Base-by-base conservation (phyloP, 108 stramenopile species). In the Pelagomonas calceolata region DNA sequence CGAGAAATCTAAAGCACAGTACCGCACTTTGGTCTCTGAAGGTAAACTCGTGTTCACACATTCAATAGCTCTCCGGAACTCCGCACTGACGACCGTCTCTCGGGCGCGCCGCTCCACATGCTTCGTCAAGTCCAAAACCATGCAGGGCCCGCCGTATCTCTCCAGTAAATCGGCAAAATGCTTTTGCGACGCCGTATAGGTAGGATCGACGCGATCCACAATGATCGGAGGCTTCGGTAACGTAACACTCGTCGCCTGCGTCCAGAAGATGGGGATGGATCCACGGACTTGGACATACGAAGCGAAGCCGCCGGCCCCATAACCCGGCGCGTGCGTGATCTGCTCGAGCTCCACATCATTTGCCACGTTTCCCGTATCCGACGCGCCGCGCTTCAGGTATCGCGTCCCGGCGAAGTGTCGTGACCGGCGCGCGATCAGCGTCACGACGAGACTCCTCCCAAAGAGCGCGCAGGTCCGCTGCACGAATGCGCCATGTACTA, bases 161-260 rank as follows among this genome's bases (percentile, higher is more conserved):
- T 84, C 82, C 32, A 97, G 72, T 31, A 97, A 75, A 80, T 95
- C 92, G 65, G 91, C 90, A 78, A 99, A 97, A 73, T 99, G 98
- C 30, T 82, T 69, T 66, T 92, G 90, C 21, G 96, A 95, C 34
- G 96, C 94, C 29, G 78, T 82, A 80, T 96, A 96, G 35, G 91
- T 87, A 0, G 93, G 93, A 77, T 97, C 98, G 30, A 94, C 91
- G 39, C 94, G 82, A 75, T 89, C 91, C 67, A 96, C 63, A 46
- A 92, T 90, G 68, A 98, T 98, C 29, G 95, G 95, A 0, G 98
- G 98, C 69, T 96, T 96, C 30, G 98, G 95, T 85, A 94, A 88
- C 0, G 94, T 92, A 17, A 96, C 87, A 51, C 81, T 85, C 31
- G 87, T 88, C 71, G 94, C 95, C 81, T 99, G 98, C 0, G 92